Evolutionary conservation across 768 basidiomycete species (phyloP), one percentile per base, ranked within the genome.

Genomic region (Russula vinacea): DNA sequence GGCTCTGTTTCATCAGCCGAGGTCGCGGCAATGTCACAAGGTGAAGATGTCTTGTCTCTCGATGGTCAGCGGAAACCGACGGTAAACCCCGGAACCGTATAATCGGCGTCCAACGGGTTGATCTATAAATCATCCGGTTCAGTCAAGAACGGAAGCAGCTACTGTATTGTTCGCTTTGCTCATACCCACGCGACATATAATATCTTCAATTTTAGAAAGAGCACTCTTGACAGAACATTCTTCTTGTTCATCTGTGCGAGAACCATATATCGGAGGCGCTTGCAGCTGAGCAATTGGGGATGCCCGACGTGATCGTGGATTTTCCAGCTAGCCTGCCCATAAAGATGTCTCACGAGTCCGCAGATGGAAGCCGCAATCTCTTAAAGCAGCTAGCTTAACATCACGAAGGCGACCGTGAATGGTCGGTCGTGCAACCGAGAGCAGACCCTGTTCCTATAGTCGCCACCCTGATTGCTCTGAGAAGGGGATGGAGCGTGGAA

Each of bases 191-290:
- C 44, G 19, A 10, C 9, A 2, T 19, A 13, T 33, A n/a, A 29
- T 47, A 47, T 11, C 49, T 58, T 44, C 49, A 24, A 29, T 64
- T 64, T 29, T 13, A 49, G 42, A 42, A 55, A 14, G 24, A 5
- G 29, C 16, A 14, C 33, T 8, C 19, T 22, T 29, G 44, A 42
- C 24, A 49, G 26, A 59, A 55, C 52, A 19, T 47, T 54, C 52
- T 40, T 24, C n/a, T 35, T 17, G 26, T 44, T 24, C 35, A 40
- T 17, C 33, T 42, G 50, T 2, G 44, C 9, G 9, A 16, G 29
- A 26, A 50, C 24, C 2, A 22, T 39, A 37, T 58, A 29, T 8
- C n/a, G 4, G 33, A 32, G 9, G 51, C 22, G 17, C 58, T 29
- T 53, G 16, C 1, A n/a, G 29, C 9, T 10, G 22, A 8, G 32